Evolutionary conservation across 1,139 yeast genomes (phyloP).

Genomic region (Saccharomyces hybrid): DNA sequence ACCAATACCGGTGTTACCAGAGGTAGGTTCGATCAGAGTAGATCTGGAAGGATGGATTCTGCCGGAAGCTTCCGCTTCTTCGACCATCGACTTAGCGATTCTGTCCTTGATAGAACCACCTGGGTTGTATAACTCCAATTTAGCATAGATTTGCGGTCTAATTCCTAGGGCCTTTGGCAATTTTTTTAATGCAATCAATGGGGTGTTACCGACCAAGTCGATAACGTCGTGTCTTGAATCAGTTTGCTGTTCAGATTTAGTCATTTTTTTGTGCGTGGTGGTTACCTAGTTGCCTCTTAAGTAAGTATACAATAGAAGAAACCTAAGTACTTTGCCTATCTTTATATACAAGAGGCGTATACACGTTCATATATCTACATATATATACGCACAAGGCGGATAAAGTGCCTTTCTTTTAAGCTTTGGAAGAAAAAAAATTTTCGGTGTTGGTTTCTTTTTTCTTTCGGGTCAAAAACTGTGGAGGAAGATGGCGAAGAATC

Average conservation of each 20-base stretch:
- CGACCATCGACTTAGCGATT: slow-evolving; percentile 81
- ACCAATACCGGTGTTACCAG: slow-evolving; percentile 91
- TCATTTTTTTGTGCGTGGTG: neutral
- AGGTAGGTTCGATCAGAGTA: slow-evolving; percentile 83
- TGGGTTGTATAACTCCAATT: slow-evolving; percentile 79
- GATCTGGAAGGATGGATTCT: slow-evolving; percentile 70
- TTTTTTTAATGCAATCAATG: slow-evolving; percentile 64
- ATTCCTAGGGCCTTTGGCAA: slow-evolving; percentile 74
- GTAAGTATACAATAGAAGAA: neutral
- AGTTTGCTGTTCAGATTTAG: neutral
- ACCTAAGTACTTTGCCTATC: neutral
- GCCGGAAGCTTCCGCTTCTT: slow-evolving; percentile 76
- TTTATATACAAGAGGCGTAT: no score
- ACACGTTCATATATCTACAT: neutral
- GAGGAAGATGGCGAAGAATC: neutral
- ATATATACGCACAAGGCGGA: neutral
- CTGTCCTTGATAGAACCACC: slow-evolving; percentile 96
- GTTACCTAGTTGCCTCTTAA: neutral
- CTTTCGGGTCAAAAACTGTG: neutral
- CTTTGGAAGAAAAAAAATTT: neutral
- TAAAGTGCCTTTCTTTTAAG: neutral
- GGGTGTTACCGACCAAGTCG: slow-evolving; percentile 67
- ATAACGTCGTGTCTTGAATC: slow-evolving; percentile 29
- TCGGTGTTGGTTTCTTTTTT: neutral
- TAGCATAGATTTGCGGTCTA: slow-evolving; percentile 79